Conservation (phyloP, 345 rosid species). For the Ricinus communis region DNA sequence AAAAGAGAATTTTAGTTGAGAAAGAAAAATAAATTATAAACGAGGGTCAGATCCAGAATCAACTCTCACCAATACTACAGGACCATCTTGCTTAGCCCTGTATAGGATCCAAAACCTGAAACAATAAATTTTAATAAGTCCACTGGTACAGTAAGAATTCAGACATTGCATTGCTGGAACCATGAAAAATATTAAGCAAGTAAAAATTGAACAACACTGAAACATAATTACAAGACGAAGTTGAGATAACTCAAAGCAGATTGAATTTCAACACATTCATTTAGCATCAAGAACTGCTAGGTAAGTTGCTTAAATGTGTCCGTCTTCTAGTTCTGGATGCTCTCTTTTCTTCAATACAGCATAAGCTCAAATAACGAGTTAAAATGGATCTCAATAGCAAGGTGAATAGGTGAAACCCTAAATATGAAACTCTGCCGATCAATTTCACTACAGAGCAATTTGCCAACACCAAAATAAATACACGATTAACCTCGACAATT, state of each 20-base stretch:
- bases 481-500: no score
- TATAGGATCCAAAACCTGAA: constrained; percentile 95
- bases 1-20: background rate
- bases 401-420: background rate
- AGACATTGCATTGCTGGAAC: background rate
- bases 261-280: no score
- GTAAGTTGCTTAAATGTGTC: background rate
- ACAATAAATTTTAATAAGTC: background rate
- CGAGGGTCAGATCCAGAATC: background rate
- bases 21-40: background rate
- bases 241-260: no score
- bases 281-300: no score
- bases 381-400: background rate
- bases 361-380: background rate
- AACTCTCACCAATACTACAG: constrained; percentile 77
- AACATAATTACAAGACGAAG: no score
- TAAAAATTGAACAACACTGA: no score
- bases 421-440: background rate
- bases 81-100: constrained; percentile 95
- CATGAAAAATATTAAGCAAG: background rate
- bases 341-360: background rate
- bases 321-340: no score
- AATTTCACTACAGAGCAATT: no score
- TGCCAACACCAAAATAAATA: no score
- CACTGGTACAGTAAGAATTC: background rate